Conservation (phyloP, 768 basidiomycete genomes). For the Kwoniella pini region DNA sequence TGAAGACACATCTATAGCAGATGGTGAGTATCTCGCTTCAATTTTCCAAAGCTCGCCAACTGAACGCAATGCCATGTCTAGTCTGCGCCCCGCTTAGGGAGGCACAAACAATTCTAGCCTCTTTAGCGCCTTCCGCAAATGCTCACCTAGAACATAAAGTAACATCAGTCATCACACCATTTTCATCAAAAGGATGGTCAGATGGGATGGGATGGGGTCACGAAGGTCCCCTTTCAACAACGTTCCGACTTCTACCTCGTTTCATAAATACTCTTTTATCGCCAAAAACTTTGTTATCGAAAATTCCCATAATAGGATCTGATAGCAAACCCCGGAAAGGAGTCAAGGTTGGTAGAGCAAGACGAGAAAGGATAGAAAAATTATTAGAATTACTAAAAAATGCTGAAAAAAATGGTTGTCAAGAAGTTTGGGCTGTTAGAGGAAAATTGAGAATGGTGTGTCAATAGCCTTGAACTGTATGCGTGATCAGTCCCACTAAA, state of each 20-base stretch:
- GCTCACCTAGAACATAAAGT: constrained; percentile 42
- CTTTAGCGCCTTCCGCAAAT: constrained; percentile 26
- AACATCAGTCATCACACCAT: constrained; percentile 18
- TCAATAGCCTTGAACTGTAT: constrained; percentile 18
- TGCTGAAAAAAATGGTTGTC: constrained; percentile 39
- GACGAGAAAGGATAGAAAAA: constrained; percentile 32
- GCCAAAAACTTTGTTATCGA: constrained; percentile 24
- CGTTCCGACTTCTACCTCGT: constrained; percentile 37
- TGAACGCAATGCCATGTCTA: constrained; percentile 7
- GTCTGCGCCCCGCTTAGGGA: constrained; percentile 36
- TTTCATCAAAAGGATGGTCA: constrained; percentile 31
- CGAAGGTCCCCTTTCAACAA: constrained; percentile 43
- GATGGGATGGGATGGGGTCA: constrained; percentile 55
- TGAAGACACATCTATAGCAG: not conserved
- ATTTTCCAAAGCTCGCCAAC: not conserved
- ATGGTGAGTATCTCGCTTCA: not conserved
- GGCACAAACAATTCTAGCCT: constrained; percentile 29
- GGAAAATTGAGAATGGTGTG: constrained; percentile 39
- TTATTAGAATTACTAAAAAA: constrained; percentile 30
- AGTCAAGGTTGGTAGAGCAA: constrained; percentile 21
- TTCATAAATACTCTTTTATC: constrained; percentile 36
- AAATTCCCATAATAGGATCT: constrained; percentile 10
- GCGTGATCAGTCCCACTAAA: no score
- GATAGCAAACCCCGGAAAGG: constrained; percentile 11
- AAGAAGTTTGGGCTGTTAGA: constrained; percentile 24